Evolutionary conservation across 176 grass and related monocot species (phyloP).

Genomic region (Elaeis guineensis): DNA sequence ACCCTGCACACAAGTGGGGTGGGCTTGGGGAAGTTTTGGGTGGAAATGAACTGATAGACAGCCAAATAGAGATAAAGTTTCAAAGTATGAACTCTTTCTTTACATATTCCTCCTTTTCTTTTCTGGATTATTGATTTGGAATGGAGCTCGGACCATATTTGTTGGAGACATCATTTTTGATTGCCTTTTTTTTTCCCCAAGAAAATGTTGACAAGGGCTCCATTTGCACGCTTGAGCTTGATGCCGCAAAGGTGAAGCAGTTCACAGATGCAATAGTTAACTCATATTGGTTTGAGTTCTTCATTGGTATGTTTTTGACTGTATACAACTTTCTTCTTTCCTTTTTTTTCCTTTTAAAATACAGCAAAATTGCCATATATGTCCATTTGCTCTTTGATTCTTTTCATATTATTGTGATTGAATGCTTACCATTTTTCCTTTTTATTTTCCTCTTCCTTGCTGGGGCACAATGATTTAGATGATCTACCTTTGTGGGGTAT

Average conservation of each 20-base stretch:
- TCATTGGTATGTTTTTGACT: slow-evolving; percentile 55
- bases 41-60: slow-evolving; percentile 98
- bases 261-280: slow-evolving; percentile 87
- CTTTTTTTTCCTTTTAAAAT: slow-evolving; percentile 22
- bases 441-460: background rate
- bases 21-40: slow-evolving; percentile 96
- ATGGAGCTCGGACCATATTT: no score
- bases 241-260: slow-evolving; percentile 69
- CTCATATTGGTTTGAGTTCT: slow-evolving; percentile 99
- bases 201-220: slow-evolving; percentile 67
- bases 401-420: slow-evolving; percentile 14
- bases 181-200: slow-evolving; percentile 23
- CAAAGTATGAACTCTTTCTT: slow-evolving; percentile 55
- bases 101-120: slow-evolving; percentile 20
- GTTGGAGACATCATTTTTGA: no score
- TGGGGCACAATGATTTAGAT: slow-evolving; percentile 42
- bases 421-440: slow-evolving; percentile 6
- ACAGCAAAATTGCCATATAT: slow-evolving; percentile 26
- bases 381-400: slow-evolving; percentile 10
- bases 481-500: slow-evolving; percentile 96
- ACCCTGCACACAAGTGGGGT: slow-evolving; percentile 87
- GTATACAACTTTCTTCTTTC: background rate
- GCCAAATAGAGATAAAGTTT: slow-evolving; percentile 89
- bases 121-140: slow-evolving; percentile 5
- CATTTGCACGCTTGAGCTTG: slow-evolving; percentile 77